phyloP scores from a whole-genome alignment of 176 grass and related monocot species.

The Eleusine coracana region DNA sequence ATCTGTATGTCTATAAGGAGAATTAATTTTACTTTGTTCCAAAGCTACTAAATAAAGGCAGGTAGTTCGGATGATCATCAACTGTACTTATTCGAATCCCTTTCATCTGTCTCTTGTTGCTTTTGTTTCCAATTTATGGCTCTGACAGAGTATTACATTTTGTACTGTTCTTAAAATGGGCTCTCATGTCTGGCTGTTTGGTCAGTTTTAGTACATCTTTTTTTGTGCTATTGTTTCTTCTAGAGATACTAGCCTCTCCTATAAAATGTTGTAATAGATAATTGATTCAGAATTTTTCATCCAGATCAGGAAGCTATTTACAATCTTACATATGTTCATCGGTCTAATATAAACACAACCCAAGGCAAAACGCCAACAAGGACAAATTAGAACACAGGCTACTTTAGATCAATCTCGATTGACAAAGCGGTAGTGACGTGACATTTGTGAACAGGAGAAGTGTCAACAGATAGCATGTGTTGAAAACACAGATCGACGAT shows the following conservation, averaged over 20 bases:
- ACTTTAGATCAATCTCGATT: neutral
- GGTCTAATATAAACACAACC: neutral
- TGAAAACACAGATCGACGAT: neutral
- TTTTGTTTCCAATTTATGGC: constrained; percentile 43
- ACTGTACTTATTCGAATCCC: constrained; percentile 37
- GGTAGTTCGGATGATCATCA: constrained; percentile 44
- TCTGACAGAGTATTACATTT: constrained; percentile 27
- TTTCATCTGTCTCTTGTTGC: constrained; percentile 24
- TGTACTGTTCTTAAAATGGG: constrained; percentile 24
- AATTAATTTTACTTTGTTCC: constrained; percentile 12
- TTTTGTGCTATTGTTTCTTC: neutral
- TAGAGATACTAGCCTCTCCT: neutral
- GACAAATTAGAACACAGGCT: neutral
- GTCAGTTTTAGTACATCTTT: constrained; percentile 1
- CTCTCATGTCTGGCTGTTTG: neutral
- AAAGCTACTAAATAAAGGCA: constrained; percentile 23
- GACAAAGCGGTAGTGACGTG: neutral
- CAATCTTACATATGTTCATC: neutral
- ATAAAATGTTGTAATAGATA: neutral
- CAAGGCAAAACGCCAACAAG: neutral
- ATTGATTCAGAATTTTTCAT: neutral
- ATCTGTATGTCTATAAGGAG: neutral
- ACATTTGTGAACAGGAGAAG: neutral
- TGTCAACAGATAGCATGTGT: too few relatives aligned
- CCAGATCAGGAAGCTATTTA: neutral